phyloP scores from a whole-genome alignment of 768 basidiomycete species.

The Mycena crocata region DNA sequence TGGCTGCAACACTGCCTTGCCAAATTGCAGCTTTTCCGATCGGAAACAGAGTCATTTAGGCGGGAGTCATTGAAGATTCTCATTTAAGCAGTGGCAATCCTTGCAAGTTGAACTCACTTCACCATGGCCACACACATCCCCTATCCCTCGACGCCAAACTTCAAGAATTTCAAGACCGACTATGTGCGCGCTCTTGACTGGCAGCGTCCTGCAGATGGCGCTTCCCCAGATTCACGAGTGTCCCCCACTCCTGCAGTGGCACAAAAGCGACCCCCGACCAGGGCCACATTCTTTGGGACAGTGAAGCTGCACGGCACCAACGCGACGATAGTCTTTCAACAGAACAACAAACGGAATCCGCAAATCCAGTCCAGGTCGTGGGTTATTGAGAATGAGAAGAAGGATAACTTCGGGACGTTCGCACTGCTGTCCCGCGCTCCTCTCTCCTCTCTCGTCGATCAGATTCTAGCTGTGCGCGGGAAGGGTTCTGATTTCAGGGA shows the following conservation, averaged over 20 bases:
- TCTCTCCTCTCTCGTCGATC: conserved; percentile 32
- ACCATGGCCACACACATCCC: conserved; percentile 31
- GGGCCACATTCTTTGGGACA: conserved; percentile 33
- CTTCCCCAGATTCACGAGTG: background rate
- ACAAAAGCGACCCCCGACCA: conserved; percentile 21
- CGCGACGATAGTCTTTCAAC: conserved; percentile 30
- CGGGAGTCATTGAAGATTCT: conserved; percentile 11
- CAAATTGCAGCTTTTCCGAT: too few species aligned
- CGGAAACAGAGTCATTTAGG: too few species aligned
- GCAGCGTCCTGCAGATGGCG: background rate
- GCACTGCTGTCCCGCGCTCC: conserved; percentile 33
- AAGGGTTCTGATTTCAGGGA: conserved; percentile 20
- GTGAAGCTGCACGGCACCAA: conserved; percentile 39
- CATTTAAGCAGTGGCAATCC: conserved; percentile 1
- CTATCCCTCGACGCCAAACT: conserved; percentile 34
- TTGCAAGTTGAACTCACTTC: background rate
- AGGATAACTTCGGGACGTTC: conserved; percentile 29
- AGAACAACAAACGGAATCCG: conserved; percentile 15
- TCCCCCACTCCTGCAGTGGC: background rate
- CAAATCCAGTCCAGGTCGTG: conserved; percentile 37
- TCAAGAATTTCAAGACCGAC: conserved; percentile 31
- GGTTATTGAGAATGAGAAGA: conserved; percentile 26
- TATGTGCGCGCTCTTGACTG: conserved; percentile 19
- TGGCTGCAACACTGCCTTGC: too few species aligned
- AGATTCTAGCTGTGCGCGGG: conserved; percentile 30